Conservation (phyloP, 306 rosid species). For the Hylodesmum podocarpum region DNA sequence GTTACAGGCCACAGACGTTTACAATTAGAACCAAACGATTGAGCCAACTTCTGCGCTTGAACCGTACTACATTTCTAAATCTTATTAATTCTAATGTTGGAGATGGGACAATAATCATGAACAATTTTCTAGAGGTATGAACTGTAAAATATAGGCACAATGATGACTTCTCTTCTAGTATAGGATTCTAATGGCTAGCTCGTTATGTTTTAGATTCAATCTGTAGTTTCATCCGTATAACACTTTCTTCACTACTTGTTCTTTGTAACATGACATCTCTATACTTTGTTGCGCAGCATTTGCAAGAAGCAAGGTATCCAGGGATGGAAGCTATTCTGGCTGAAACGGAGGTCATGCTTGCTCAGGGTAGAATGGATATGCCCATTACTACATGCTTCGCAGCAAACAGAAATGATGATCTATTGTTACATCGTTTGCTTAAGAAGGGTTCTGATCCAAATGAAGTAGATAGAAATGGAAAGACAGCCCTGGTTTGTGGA, state of each 20-base stretch:
- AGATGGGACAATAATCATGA: constrained; percentile 67
- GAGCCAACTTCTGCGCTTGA: constrained; percentile 71
- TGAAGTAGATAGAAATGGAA: constrained; percentile 53
- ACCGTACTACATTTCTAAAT: constrained; percentile 56
- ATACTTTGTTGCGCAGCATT: constrained; percentile 43
- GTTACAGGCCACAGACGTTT: constrained; percentile 73
- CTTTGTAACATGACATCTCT: not conserved
- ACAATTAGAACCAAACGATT: constrained; percentile 71
- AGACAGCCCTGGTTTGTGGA: constrained; percentile 61
- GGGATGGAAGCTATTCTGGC: constrained; percentile 47
- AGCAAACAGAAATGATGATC: constrained; percentile 49
- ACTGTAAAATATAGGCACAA: not conserved
- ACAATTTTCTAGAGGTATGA: constrained; percentile 65
- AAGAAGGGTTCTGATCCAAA: constrained; percentile 65
- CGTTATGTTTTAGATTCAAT: not conserved
- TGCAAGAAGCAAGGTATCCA: constrained; percentile 42
- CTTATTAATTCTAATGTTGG: constrained; percentile 65
- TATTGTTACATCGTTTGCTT: constrained; percentile 53
- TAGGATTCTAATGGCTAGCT: not conserved
- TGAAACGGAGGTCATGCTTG: constrained; percentile 59
- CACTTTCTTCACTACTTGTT: not conserved
- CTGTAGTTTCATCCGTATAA: not conserved
- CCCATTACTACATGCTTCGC: constrained; percentile 71
- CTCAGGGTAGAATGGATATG: constrained; percentile 58
- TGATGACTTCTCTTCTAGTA: not conserved